A percentile compares a stretch with the other conserved stretches of the same genome.
phyloP scores from a whole-genome alignment of 2,329 filamentous ascomycete genomes.

The Calycina herbarum region DNA sequence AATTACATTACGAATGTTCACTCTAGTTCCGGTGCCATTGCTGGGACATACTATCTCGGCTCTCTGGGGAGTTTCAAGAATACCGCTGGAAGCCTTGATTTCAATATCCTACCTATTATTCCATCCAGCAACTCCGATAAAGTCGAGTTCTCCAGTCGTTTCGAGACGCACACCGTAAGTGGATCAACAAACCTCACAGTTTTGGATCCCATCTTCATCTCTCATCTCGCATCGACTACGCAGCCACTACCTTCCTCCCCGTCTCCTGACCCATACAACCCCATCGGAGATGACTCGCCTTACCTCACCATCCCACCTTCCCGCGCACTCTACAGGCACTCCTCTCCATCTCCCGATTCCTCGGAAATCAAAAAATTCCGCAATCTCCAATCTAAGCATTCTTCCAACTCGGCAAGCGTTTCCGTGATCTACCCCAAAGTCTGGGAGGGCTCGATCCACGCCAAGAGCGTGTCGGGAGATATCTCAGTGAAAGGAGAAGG shows the following conservation, averaged over 20 bases:
- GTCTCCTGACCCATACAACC: constrained; percentile 10
- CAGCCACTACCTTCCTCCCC: constrained; percentile 11
- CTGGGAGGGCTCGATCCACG: constrained; percentile 33
- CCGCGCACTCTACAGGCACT: constrained; percentile 1
- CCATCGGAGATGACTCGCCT: constrained; percentile 25
- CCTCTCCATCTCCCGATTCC: not conserved
- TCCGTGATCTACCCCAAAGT: constrained; percentile 28
- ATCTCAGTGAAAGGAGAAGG: constrained; percentile 28
- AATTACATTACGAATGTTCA: constrained; percentile 34
- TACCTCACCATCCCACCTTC: constrained; percentile 22
- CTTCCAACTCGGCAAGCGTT: constrained; percentile 25
- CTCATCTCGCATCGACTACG: constrained; percentile 16
- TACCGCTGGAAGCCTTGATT: constrained; percentile 25
- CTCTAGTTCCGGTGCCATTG: constrained; percentile 30
- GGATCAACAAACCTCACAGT: constrained; percentile 28
- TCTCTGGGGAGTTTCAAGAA: constrained; percentile 26
- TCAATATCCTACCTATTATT: constrained; percentile 30
- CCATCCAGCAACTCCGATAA: constrained; percentile 15
- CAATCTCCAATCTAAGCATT: constrained; percentile 28
- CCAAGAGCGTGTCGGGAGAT: constrained; percentile 29
- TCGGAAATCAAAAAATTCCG: constrained; percentile 18
- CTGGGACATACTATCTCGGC: constrained; percentile 32
- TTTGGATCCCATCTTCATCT: constrained; percentile 31
- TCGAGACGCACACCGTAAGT: constrained; percentile 31
- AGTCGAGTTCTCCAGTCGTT: constrained; percentile 16